These are phyloP conservation scores for Aegle marmelos DNA, from an alignment of 345 rosid species.

Conservation along the genomic window DNA sequence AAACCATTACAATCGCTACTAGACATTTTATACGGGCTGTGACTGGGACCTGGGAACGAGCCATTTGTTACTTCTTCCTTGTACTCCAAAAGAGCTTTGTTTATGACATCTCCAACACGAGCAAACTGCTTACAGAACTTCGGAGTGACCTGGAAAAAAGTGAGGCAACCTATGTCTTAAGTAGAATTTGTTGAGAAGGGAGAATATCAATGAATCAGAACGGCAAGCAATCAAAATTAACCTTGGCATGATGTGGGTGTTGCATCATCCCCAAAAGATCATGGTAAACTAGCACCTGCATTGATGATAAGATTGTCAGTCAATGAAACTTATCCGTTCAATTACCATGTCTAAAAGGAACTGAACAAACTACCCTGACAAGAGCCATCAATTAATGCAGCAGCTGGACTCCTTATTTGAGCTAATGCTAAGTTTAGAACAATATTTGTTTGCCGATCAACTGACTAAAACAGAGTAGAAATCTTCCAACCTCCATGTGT, in stretches of 20 bases:
- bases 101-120: conserved; percentile 65
- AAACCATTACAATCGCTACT: conserved; percentile 57
- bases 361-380: neutral
- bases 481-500: neutral
- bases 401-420: neutral
- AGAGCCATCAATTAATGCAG: neutral
- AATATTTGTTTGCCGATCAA: neutral
- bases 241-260: conserved; percentile 99
- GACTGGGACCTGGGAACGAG: conserved; percentile 68
- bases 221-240: conserved; percentile 12
- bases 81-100: conserved; percentile 69
- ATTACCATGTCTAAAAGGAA: neutral
- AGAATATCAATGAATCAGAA: neutral
- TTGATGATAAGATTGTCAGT: neutral
- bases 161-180: neutral
- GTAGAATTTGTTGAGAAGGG: neutral
- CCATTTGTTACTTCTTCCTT: conserved; percentile 72
- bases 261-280: conserved; percentile 94
- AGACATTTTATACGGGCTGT: conserved; percentile 72
- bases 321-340: neutral
- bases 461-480: neutral
- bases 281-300: conserved; percentile 84
- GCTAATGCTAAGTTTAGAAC: neutral
- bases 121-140: conserved; percentile 89
- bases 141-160: conserved; percentile 64